Conservation (phyloP, 2,329 filamentous ascomycete species). For the Microascus cirrosus region DNA sequence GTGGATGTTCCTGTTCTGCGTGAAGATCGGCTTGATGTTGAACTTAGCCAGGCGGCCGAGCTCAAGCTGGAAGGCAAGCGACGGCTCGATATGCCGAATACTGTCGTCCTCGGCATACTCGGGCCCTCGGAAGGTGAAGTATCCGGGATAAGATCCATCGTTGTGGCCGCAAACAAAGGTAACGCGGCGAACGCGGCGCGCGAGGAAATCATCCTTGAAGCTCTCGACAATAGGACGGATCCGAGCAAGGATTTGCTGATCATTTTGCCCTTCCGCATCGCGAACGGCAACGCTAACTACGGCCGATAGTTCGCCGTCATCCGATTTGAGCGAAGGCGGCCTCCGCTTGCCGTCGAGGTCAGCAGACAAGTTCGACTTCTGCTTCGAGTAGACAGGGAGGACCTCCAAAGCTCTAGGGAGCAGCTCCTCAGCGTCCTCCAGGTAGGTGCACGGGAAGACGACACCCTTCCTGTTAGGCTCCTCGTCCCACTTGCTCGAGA, state of each 20-base stretch:
- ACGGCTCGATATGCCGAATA: constrained; percentile 94
- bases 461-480: constrained; percentile 87
- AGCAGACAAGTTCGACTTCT: constrained; percentile 39
- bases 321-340: constrained; percentile 35
- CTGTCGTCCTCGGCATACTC: constrained; percentile 82
- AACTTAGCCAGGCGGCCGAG: constrained; percentile 90
- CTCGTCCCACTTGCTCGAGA: constrained; percentile 58
- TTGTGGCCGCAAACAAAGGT: constrained; percentile 95
- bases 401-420: constrained; percentile 75
- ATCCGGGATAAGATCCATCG: constrained; percentile 88
- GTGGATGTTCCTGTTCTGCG: constrained; percentile 98
- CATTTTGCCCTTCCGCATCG: constrained; percentile 74
- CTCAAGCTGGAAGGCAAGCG: constrained; percentile 96
- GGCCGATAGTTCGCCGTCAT: constrained; percentile 72
- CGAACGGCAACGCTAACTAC: constrained; percentile 89
- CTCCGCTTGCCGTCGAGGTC: constrained; percentile 66
- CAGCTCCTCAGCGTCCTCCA: constrained; percentile 87
- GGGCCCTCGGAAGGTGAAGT: constrained; percentile 97
- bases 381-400: constrained; percentile 55
- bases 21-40: constrained; percentile 96
- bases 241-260: constrained; percentile 67
- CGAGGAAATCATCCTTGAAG: constrained; percentile 72
- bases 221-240: constrained; percentile 67
- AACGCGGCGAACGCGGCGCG: constrained; percentile 73
- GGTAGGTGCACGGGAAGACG: constrained; percentile 83